Evolutionary conservation across 1,284 basidiomycete genomes (phyloP).

Genomic region (Chalciporus sp.): DNA sequence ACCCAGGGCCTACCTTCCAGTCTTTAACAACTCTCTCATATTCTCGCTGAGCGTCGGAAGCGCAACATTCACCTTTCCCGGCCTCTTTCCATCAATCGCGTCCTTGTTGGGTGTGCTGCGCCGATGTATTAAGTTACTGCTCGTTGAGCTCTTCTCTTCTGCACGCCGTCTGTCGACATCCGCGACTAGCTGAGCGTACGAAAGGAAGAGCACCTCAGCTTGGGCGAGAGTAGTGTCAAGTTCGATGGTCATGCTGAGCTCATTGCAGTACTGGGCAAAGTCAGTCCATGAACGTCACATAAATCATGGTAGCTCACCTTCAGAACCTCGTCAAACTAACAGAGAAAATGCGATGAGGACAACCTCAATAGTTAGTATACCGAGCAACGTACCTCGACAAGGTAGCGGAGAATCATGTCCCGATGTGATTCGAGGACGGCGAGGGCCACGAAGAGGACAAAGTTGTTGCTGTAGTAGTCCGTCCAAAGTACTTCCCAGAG

Average conservation of each 20-base stretch:
- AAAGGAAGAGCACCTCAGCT: conserved; percentile 91
- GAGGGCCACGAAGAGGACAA: conserved; percentile 93
- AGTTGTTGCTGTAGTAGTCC: conserved; percentile 83
- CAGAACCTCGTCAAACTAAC: conserved; percentile 81
- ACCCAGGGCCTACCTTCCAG: conserved; percentile 35
- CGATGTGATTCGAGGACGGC: conserved; percentile 93
- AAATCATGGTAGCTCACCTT: conserved; percentile 54
- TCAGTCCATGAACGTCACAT: conserved; percentile 3
- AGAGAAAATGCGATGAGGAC: conserved; percentile 9
- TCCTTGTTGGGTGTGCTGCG: conserved; percentile 9
- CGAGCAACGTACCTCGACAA: conserved; percentile 71
- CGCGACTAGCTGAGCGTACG: conserved; percentile 83
- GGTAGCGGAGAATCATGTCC: conserved; percentile 91
- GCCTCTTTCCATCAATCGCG: conserved; percentile 10
- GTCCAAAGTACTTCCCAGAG: conserved; percentile 99
- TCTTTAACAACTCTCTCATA: conserved; percentile 53
- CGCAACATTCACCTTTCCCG: conserved; percentile 31
- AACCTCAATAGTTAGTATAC: neutral
- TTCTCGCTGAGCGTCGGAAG: conserved; percentile 55
- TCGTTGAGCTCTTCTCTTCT: conserved; percentile 40
- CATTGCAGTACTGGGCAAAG: conserved; percentile 77
- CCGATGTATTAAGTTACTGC: conserved; percentile 34
- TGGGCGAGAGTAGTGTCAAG: conserved; percentile 89
- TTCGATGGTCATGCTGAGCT: conserved; percentile 92
- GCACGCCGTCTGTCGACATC: conserved; percentile 80